Conservation (phyloP, 352 stramenopile genomes). For the Halophytophthora polymorphica region DNA sequence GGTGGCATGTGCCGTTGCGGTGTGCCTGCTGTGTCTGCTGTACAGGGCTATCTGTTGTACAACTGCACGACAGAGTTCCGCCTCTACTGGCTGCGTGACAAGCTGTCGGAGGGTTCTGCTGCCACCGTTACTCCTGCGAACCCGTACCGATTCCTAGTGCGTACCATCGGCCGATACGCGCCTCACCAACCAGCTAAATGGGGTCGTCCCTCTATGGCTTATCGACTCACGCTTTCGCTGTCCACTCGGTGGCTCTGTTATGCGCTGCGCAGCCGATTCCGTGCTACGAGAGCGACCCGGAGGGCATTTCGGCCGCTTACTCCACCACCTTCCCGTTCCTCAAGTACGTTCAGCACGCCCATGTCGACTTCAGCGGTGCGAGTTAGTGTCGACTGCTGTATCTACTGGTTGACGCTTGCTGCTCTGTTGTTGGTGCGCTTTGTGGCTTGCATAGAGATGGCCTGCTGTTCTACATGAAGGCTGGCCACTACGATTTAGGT, state of each 20-base stretch:
- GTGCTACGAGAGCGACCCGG: constrained; percentile 81
- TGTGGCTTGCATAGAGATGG: constrained; percentile 57
- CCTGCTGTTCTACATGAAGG: constrained; percentile 89
- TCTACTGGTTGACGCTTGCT: constrained; percentile 2
- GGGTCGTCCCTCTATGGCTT: constrained; percentile 3
- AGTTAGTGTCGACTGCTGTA: neutral
- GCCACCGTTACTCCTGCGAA: constrained; percentile 52
- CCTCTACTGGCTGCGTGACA: constrained; percentile 90
- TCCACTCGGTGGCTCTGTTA: neutral
- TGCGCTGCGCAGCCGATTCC: constrained; percentile 56
- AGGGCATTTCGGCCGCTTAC: constrained; percentile 79
- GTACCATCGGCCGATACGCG: neutral
- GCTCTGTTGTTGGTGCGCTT: constrained; percentile 1
- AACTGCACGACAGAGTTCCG: constrained; percentile 92
- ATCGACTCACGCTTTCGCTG: neutral
- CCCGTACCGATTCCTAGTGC: constrained; percentile 73
- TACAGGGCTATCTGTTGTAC: constrained; percentile 84
- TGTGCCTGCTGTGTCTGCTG: neutral
- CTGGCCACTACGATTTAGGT: constrained; percentile 86
- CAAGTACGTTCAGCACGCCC: constrained; percentile 42
- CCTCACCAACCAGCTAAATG: neutral
- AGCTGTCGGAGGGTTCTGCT: constrained; percentile 74
- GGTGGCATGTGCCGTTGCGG: neutral
- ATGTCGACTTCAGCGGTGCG: neutral
- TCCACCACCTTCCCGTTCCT: constrained; percentile 77